phyloP scores from a whole-genome alignment of 331 rosid genomes.

The Spiraea crenata region DNA sequence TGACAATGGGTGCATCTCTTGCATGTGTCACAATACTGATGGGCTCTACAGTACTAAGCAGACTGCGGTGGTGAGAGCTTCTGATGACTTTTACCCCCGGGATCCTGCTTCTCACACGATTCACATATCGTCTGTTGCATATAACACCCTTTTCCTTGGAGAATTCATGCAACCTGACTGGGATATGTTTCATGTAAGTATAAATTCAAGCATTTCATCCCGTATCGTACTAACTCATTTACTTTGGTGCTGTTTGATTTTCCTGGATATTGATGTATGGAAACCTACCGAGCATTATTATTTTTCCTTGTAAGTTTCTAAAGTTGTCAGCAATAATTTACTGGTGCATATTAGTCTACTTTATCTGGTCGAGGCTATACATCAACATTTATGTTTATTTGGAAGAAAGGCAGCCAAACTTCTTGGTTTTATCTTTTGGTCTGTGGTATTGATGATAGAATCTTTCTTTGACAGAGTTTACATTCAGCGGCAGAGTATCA shows the following conservation, averaged over 20 bases:
- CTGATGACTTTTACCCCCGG: slow-evolving; percentile 88
- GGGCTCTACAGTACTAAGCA: slow-evolving; percentile 84
- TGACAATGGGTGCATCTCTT: slow-evolving; percentile 92
- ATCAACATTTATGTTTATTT: background rate
- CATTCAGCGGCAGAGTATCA: slow-evolving; percentile 96
- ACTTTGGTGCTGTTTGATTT: background rate
- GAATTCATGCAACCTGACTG: slow-evolving; percentile 99
- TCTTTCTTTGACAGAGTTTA: slow-evolving; percentile 52
- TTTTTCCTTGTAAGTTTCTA: too few relatives aligned
- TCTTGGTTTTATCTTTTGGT: background rate
- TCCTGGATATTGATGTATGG: background rate
- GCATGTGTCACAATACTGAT: slow-evolving; percentile 99
- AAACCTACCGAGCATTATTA: background rate
- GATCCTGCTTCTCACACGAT: slow-evolving; percentile 98
- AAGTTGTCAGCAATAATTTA: too few relatives aligned
- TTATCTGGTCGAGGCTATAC: background rate
- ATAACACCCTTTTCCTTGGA: slow-evolving; percentile 90
- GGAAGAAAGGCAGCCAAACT: background rate
- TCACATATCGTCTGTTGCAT: slow-evolving; percentile 93
- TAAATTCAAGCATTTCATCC: background rate
- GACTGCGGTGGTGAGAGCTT: slow-evolving; percentile 88
- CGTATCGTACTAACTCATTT: background rate
- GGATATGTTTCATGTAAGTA: slow-evolving; percentile 98
- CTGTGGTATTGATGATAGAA: slow-evolving; percentile 11
- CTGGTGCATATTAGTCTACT: background rate